phyloP scores from a whole-genome alignment of 495 filamentous ascomycete genomes.

The Pseudevernia furfuracea region DNA sequence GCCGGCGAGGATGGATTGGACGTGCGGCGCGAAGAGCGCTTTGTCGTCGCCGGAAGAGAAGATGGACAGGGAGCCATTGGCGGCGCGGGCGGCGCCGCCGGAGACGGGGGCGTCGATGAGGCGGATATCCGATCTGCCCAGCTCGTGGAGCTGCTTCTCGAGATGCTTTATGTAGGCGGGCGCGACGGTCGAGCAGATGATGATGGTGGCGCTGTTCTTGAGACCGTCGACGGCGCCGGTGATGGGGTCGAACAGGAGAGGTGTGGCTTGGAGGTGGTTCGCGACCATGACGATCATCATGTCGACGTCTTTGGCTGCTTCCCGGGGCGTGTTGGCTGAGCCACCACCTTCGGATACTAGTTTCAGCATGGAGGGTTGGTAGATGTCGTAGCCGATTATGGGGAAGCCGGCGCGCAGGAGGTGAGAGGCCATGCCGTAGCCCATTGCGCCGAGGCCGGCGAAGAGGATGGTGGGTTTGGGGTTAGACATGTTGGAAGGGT shows the following conservation, averaged over 20 bases:
- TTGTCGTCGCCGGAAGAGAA: constrained; percentile 60
- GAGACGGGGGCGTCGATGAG: constrained; percentile 73
- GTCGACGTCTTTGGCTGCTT: constrained; percentile 50
- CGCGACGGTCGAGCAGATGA: constrained; percentile 70
- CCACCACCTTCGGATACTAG: constrained; percentile 61
- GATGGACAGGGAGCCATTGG: constrained; percentile 70
- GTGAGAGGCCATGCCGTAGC: constrained; percentile 77
- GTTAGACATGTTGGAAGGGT: background rate
- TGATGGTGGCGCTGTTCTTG: constrained; percentile 47
- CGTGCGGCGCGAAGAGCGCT: constrained; percentile 44
- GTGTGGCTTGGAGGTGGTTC: constrained; percentile 59
- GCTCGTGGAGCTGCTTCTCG: constrained; percentile 42
- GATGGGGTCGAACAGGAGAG: constrained; percentile 55
- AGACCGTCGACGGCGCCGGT: constrained; percentile 50
- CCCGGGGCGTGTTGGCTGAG: constrained; percentile 52
- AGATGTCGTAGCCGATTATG: constrained; percentile 72
- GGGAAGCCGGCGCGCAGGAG: constrained; percentile 60
- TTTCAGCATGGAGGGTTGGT: constrained; percentile 59
- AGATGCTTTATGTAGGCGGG: constrained; percentile 58
- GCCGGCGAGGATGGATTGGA: constrained; percentile 51
- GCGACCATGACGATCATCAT: constrained; percentile 77
- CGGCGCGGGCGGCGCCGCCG: constrained; percentile 65
- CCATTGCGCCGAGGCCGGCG: constrained; percentile 83
- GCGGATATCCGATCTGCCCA: constrained; percentile 53
- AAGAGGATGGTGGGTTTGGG: constrained; percentile 46